phyloP scores from a whole-genome alignment of 139 green algal genomes.

The Mesotaenium endlicherianum region DNA sequence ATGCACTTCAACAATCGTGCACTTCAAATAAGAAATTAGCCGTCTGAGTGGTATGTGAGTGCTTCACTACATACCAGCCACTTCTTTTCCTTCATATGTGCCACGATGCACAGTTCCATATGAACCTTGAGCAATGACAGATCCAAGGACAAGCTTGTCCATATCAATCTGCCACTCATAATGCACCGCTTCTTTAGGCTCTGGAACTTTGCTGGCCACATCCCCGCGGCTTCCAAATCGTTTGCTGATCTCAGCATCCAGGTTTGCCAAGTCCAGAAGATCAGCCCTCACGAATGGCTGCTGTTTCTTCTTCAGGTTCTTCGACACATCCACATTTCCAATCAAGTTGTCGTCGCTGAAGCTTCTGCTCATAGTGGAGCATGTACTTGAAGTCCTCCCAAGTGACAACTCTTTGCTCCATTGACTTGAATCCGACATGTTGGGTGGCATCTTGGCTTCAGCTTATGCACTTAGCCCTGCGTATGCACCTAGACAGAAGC shows the following conservation, averaged over 20 bases:
- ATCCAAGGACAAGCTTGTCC: not conserved
- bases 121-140: not conserved
- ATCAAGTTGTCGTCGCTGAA: too few relatives aligned
- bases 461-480: too few relatives aligned
- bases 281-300: slow-evolving; percentile 26
- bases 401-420: too few relatives aligned
- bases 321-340: too few relatives aligned
- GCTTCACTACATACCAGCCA: not conserved
- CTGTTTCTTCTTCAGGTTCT: too few relatives aligned
- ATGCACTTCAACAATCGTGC: not conserved
- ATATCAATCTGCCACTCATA: slow-evolving; percentile 22
- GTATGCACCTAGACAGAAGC: too few relatives aligned
- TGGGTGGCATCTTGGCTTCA: too few relatives aligned
- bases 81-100: slow-evolving; percentile 16
- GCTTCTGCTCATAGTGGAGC: too few relatives aligned
- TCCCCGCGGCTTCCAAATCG: not conserved
- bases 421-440: too few relatives aligned
- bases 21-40: not conserved
- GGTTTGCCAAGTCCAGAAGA: not conserved
- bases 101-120: slow-evolving; percentile 29
- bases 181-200: not conserved
- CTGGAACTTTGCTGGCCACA: not conserved
- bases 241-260: not conserved
- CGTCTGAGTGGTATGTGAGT: not conserved
- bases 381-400: too few relatives aligned